These are phyloP conservation scores for Trametes meyenii DNA, from an alignment of 768 basidiomycete genomes.

Conservation along the genomic window DNA sequence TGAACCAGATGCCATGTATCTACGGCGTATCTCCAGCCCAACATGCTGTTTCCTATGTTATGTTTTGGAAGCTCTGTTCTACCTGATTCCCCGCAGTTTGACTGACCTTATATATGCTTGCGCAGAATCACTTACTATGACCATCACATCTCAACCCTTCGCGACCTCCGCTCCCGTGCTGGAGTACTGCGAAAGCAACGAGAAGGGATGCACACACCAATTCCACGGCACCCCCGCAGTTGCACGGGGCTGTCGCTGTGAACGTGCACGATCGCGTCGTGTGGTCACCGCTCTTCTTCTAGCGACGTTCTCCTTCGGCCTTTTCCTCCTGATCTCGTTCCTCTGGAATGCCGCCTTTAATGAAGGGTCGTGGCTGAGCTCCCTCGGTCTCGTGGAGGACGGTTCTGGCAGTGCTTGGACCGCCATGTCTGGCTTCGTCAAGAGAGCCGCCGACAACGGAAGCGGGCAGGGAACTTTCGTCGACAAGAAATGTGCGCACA, in stretches of 20 bases:
- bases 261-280: constrained; percentile 7
- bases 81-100: not conserved
- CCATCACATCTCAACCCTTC: constrained; percentile 16
- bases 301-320: not conserved
- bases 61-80: not conserved
- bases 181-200: constrained; percentile 1
- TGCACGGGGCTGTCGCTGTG: constrained; percentile 12
- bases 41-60: not conserved
- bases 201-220: constrained; percentile 12
- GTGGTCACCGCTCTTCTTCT: constrained; percentile 6
- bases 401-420: constrained; percentile 18
- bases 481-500: constrained; percentile 12
- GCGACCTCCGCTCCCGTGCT: constrained; percentile 4
- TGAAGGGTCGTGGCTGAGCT: constrained; percentile 14
- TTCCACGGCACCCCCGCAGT: not conserved
- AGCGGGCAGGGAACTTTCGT: constrained; percentile 10
- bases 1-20: too few species aligned
- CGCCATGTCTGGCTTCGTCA: constrained; percentile 15
- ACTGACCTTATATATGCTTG: not conserved
- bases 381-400: constrained; percentile 10
- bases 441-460: constrained; percentile 13
- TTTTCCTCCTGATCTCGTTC: constrained; percentile 1
- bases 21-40: not conserved
- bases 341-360: constrained; percentile 16
- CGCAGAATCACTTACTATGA: not conserved